Percentiles rank a stretch among this genome's conserved stretches.
Evolutionary conservation across 192 early-diverging fungal genomes (phyloP).

Genomic region (Umbelopsis vinacea): DNA sequence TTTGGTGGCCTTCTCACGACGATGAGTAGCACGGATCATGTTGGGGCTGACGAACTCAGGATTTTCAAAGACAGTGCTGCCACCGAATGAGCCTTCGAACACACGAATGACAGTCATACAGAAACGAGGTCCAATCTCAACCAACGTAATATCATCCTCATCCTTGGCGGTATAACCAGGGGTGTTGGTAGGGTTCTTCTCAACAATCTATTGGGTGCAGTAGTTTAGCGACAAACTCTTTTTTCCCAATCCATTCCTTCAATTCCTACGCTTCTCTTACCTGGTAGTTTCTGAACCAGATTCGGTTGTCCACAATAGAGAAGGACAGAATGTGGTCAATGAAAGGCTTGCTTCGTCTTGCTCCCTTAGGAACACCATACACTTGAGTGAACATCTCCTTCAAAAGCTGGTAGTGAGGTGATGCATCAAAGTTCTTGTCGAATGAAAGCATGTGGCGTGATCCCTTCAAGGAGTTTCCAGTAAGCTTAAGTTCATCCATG

Average conservation of each 20-base stretch:
- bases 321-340: constrained; percentile 94
- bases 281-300: constrained; percentile 99
- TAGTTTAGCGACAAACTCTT: background rate
- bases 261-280: constrained; percentile 34
- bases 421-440: constrained; percentile 88
- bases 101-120: constrained; percentile 89
- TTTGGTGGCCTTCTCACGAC: constrained; percentile 51
- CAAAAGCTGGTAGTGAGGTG: constrained; percentile 84
- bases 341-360: constrained; percentile 94
- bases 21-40: constrained; percentile 49
- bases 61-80: constrained; percentile 91
- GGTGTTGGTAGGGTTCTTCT: constrained; percentile 63
- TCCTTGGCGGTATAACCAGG: constrained; percentile 59
- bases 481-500: constrained; percentile 98
- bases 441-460: constrained; percentile 95
- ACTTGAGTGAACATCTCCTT: constrained; percentile 95
- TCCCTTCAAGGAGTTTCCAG: constrained; percentile 97
- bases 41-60: constrained; percentile 83
- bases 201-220: constrained; percentile 60
- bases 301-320: constrained; percentile 81
- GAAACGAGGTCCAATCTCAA: constrained; percentile 98
- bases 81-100: constrained; percentile 95
- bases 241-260: background rate
- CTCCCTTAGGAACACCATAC: constrained; percentile 87
- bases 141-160: constrained; percentile 74